These are phyloP conservation scores for Claviceps capensis DNA, from an alignment of 2,329 filamentous ascomycete genomes.

Conservation along the genomic window DNA sequence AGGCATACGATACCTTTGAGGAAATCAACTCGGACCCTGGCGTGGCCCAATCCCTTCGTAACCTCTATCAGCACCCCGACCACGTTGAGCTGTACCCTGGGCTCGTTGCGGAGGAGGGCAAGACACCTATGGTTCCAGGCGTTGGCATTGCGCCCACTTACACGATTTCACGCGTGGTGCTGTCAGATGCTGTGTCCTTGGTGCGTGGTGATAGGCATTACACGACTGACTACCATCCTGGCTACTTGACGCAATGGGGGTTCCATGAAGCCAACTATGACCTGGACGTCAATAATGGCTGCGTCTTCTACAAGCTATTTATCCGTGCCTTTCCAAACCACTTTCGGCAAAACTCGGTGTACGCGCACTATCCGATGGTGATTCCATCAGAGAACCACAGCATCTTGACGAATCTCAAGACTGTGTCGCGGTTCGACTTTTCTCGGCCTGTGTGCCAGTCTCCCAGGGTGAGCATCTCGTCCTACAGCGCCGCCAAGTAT, in stretches of 20 bases:
- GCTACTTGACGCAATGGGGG: constrained; percentile 72
- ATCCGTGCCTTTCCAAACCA: constrained; percentile 67
- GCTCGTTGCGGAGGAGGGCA: constrained; percentile 61
- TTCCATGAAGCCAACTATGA: constrained; percentile 64
- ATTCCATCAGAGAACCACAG: constrained; percentile 58
- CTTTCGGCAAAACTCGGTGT: constrained; percentile 65
- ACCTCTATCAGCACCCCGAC: constrained; percentile 66
- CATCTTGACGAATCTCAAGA: constrained; percentile 54
- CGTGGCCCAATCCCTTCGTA: constrained; percentile 49
- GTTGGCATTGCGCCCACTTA: constrained; percentile 64
- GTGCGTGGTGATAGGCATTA: constrained; percentile 70
- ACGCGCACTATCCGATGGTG: constrained; percentile 63
- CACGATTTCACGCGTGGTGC: constrained; percentile 61
- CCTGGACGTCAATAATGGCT: constrained; percentile 62
- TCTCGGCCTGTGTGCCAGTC: constrained; percentile 41
- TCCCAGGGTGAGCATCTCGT: constrained; percentile 40
- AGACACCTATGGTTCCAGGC: constrained; percentile 58
- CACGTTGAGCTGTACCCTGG: constrained; percentile 72
- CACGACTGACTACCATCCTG: constrained; percentile 62
- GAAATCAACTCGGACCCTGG: constrained; percentile 70
- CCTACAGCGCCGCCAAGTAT: constrained; percentile 46
- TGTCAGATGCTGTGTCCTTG: constrained; percentile 67
- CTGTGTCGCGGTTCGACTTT: constrained; percentile 57
- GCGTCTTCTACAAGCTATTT: constrained; percentile 75
- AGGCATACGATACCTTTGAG: constrained; percentile 63